Percentiles rank a stretch among this genome's conserved stretches.
These are phyloP conservation scores for Phytophthora quininea DNA, from an alignment of 352 stramenopile genomes.

Conservation along the genomic window DNA sequence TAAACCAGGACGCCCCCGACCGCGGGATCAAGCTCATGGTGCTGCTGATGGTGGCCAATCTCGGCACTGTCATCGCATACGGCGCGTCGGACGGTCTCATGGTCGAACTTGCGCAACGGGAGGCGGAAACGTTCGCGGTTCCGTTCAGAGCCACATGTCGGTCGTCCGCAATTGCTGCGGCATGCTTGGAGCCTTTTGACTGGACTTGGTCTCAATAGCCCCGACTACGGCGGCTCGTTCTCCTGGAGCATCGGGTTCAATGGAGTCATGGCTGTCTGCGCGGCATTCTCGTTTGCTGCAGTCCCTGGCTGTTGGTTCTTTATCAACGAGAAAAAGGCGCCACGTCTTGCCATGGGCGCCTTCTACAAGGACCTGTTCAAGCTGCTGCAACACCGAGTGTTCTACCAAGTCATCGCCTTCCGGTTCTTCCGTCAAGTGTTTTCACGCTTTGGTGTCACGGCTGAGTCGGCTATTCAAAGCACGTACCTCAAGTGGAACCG, in stretches of 20 bases:
- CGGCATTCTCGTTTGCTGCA: constrained; percentile 40
- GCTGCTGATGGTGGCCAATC: constrained; percentile 71
- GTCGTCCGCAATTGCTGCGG: constrained; percentile 38
- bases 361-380: constrained; percentile 49
- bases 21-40: constrained; percentile 58
- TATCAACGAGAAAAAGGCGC: constrained; percentile 41
- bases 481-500: constrained; percentile 57
- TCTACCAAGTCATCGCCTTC: constrained; percentile 63
- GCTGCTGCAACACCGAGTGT: constrained; percentile 50
- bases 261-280: constrained; percentile 50
- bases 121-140: constrained; percentile 49
- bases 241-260: constrained; percentile 63
- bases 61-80: constrained; percentile 81
- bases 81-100: constrained; percentile 70
- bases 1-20: constrained; percentile 49
- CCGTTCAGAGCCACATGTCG: constrained; percentile 46
- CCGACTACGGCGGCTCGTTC: constrained; percentile 55
- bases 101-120: constrained; percentile 56
- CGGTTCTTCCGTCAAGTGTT: constrained; percentile 58
- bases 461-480: constrained; percentile 50
- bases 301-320: constrained; percentile 53
- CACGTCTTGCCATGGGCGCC: constrained; percentile 35
- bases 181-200: constrained; percentile 51
- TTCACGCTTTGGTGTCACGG: constrained; percentile 55
- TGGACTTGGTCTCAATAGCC: constrained; percentile 49